Evolutionary conservation across 2,329 filamentous ascomycete genomes (phyloP).

Genomic region (Escovopsis sp.): DNA sequence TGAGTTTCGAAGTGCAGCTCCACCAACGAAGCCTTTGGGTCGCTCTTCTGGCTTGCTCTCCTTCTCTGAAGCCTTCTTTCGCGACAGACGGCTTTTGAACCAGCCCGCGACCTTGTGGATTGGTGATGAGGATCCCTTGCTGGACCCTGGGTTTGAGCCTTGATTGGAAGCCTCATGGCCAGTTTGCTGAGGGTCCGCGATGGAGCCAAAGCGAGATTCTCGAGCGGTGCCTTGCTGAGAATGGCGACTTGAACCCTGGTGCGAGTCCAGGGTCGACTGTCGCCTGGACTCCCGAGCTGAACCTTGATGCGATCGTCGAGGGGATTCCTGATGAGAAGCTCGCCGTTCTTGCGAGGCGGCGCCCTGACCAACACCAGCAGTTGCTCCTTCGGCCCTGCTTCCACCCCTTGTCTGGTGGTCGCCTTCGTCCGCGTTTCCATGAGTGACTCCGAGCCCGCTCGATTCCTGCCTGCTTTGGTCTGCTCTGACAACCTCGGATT

Average conservation of each 20-base stretch:
- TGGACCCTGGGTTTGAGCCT: not conserved
- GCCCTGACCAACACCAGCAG: constrained; percentile 1
- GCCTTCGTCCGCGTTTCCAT: not conserved
- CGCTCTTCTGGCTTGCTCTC: constrained; percentile 19
- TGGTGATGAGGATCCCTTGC: constrained; percentile 14
- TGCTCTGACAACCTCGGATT: too few relatives aligned
- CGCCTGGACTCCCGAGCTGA: too few relatives aligned
- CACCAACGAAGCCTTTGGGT: constrained; percentile 31
- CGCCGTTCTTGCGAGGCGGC: too few relatives aligned
- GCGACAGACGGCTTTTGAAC: constrained; percentile 39
- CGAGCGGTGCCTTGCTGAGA: too few relatives aligned
- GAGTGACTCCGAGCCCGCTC: not conserved
- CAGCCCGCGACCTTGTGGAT: constrained; percentile 35
- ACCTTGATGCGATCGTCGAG: too few relatives aligned
- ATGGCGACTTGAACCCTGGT: too few relatives aligned
- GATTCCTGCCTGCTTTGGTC: not conserved
- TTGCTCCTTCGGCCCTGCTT: not conserved
- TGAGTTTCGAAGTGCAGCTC: constrained; percentile 29
- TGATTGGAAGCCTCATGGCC: not conserved
- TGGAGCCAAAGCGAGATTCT: too few relatives aligned
- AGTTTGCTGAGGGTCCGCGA: not conserved
- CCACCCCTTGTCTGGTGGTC: not conserved
- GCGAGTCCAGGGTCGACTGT: too few relatives aligned
- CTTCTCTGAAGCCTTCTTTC: constrained; percentile 25
- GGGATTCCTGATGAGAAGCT: too few relatives aligned